These are phyloP conservation scores for Termitomyces sp. DNA, from an alignment of 768 basidiomycete species.

Conservation along the genomic window DNA sequence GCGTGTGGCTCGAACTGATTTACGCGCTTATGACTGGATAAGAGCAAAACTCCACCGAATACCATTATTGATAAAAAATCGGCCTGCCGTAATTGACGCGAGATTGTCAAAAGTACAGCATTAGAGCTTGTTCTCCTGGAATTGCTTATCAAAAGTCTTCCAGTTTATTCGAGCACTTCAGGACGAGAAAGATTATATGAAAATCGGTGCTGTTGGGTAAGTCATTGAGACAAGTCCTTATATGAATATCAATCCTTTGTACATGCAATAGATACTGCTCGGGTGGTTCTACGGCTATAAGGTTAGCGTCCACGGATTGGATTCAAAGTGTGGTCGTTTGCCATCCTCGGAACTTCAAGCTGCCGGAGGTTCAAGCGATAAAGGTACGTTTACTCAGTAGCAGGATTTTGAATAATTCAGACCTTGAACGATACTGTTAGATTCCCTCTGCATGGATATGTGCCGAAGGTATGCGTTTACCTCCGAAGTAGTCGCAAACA, in stretches of 20 bases:
- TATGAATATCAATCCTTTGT: neutral
- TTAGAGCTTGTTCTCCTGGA: neutral
- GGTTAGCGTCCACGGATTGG: slow-evolving; percentile 29
- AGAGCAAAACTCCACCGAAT: slow-evolving; percentile 23
- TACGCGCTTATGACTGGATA: slow-evolving; percentile 22
- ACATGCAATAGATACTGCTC: slow-evolving; percentile 35
- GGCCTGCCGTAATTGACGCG: slow-evolving; percentile 26
- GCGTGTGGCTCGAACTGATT: slow-evolving; percentile 27
- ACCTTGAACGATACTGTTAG: neutral
- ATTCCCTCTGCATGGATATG: slow-evolving; percentile 34
- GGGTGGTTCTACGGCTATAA: slow-evolving; percentile 33
- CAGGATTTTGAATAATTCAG: neutral
- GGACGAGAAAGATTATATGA: slow-evolving; percentile 35
- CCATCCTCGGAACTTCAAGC: slow-evolving; percentile 33
- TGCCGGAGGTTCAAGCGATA: slow-evolving; percentile 30
- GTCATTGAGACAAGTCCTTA: neutral
- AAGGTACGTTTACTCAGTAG: slow-evolving; percentile 16
- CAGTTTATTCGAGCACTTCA: slow-evolving; percentile 34
- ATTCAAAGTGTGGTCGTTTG: slow-evolving; percentile 35
- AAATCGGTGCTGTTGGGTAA: slow-evolving; percentile 40
- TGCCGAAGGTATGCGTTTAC: slow-evolving; percentile 31
- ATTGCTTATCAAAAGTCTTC: neutral
- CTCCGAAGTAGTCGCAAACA: neutral
- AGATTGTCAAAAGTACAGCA: slow-evolving; percentile 26
- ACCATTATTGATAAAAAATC: slow-evolving; percentile 24